Evolutionary conservation across 2,329 filamentous ascomycete species (phyloP).

Genomic region (Penicillium sp.): DNA sequence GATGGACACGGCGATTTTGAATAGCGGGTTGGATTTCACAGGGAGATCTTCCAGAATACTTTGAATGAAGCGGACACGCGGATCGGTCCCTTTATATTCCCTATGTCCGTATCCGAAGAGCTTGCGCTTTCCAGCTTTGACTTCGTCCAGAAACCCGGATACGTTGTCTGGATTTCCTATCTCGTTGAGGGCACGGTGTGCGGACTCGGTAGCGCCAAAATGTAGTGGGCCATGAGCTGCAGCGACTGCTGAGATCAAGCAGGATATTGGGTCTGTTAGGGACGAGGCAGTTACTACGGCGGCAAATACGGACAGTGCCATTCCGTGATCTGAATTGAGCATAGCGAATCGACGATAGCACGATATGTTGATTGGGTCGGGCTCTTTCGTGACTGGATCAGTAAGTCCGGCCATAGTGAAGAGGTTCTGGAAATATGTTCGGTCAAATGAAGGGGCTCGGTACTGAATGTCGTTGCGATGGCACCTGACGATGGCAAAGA

Average conservation of each 20-base stretch:
- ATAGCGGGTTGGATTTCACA: conserved; percentile 14
- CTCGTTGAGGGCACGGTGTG: conserved; percentile 48
- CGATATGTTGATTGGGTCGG: conserved; percentile 52
- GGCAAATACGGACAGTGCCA: conserved; percentile 62
- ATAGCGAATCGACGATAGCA: conserved; percentile 60
- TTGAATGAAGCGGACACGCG: conserved; percentile 30
- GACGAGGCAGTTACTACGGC: conserved; percentile 62
- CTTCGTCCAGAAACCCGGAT: conserved; percentile 31
- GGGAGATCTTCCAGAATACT: conserved; percentile 30
- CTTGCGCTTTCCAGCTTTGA: conserved; percentile 32
- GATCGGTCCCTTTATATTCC: conserved; percentile 36
- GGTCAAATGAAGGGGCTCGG: conserved; percentile 35
- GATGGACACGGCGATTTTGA: conserved; percentile 33
- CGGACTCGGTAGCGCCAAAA: conserved; percentile 63
- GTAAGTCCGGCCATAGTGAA: conserved; percentile 60
- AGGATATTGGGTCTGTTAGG: conserved; percentile 59
- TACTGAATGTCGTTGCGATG: conserved; percentile 30
- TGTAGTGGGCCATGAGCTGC: conserved; percentile 63
- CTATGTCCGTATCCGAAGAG: conserved; percentile 40
- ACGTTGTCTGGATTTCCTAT: conserved; percentile 33
- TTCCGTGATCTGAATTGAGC: conserved; percentile 63
- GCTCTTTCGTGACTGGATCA: conserved; percentile 52
- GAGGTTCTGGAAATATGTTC: conserved; percentile 61
- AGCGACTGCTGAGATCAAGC: conserved; percentile 57
- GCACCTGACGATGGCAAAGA: conserved; percentile 30